Evolutionary conservation across 2,329 filamentous ascomycete genomes (phyloP).

Genomic region (Ceratocystis lukuohia): DNA sequence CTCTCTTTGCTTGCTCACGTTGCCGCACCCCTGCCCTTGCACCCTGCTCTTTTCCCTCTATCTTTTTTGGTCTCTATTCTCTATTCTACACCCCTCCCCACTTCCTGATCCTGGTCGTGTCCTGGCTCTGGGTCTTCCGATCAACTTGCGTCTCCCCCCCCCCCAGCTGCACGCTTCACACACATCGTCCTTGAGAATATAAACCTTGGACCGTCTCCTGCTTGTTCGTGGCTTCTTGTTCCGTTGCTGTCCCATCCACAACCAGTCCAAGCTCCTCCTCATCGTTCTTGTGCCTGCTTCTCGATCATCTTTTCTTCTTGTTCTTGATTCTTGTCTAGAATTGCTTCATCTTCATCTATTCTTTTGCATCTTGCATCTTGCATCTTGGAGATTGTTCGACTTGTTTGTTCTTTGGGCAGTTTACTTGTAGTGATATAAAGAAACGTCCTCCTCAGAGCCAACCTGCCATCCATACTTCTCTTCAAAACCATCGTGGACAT

Average conservation of each 20-base stretch:
- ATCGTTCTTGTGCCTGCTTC: slow-evolving; percentile 7
- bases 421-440: slow-evolving; percentile 1
- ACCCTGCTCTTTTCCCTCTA: not conserved
- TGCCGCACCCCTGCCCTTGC: not conserved
- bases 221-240: slow-evolving; percentile 10
- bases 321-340: slow-evolving; percentile 1
- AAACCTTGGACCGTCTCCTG: slow-evolving; percentile 17
- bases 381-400: not conserved
- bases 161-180: not conserved
- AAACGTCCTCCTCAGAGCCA: not conserved
- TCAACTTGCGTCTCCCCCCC: not conserved
- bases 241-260: slow-evolving; percentile 11
- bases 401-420: not conserved
- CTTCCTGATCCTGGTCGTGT: not conserved
- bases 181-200: slow-evolving; percentile 15
- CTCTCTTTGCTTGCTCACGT: not conserved
- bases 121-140: not conserved
- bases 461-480: not conserved
- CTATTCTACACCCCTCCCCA: not conserved
- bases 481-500: not conserved
- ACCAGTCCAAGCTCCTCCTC: slow-evolving; percentile 12
- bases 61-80: not conserved
- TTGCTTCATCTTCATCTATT: no score
- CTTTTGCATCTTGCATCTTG: not conserved
- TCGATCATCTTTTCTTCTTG: not conserved